Conservation (phyloP, 23 red algal genomes). For the Gracilaria gracilis region DNA sequence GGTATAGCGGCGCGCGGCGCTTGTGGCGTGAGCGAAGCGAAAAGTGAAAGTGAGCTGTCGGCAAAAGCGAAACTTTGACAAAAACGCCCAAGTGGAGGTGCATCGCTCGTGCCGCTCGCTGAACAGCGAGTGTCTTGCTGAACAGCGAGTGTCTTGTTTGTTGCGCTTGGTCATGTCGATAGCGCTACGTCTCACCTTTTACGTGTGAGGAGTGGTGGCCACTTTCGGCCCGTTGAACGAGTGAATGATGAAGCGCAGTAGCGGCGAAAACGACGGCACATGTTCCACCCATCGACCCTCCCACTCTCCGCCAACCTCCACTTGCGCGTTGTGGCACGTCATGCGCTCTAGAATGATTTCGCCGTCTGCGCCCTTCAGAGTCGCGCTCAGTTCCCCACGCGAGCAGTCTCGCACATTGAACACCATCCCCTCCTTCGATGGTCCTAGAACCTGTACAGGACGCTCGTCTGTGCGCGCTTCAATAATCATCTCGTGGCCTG, state of each 20-base stretch:
- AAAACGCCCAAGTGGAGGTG: background rate
- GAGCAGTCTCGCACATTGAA: conserved; percentile 62
- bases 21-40: conserved; percentile 6
- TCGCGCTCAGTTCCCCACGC: conserved; percentile 14
- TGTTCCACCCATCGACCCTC: conserved; percentile 29
- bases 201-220: background rate
- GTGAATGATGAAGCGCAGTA: conserved; percentile 37
- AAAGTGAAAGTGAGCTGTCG: no score
- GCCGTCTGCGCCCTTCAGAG: conserved; percentile 8
- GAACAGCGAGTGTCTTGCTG: background rate
- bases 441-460: conserved; percentile 46
- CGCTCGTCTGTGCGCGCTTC: conserved; percentile 36
- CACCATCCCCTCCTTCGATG: conserved; percentile 49
- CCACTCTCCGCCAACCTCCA: conserved; percentile 74
- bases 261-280: conserved; percentile 8
- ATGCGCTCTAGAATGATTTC: conserved; percentile 30
- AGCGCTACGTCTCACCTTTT: background rate
- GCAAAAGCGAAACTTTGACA: no score
- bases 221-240: conserved; percentile 40
- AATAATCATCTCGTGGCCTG: conserved; percentile 37
- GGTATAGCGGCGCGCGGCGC: background rate
- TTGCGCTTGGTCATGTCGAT: no score
- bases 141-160: no score
- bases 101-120: background rate
- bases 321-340: conserved; percentile 40